Conservation (phyloP, 345 rosid genomes). For the Limnanthes douglasii region DNA sequence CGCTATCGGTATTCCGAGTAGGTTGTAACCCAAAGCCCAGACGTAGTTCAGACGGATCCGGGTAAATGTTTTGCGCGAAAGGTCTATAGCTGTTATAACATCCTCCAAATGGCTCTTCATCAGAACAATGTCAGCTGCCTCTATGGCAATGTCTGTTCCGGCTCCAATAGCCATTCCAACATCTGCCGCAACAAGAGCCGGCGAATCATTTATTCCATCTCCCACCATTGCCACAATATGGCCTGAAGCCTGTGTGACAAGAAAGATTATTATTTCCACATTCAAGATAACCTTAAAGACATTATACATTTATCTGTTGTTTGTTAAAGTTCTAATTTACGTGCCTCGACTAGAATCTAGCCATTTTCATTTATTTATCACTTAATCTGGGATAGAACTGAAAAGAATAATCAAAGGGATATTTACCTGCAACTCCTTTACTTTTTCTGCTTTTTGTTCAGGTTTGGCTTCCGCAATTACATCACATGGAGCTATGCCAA, state of each 20-base stretch:
- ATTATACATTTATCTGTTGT: too few relatives aligned
- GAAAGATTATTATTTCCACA: too few relatives aligned
- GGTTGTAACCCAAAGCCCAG: constrained; percentile 88
- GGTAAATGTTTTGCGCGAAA: constrained; percentile 66
- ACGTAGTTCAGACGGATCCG: constrained; percentile 83
- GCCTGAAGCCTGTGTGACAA: constrained; percentile 56
- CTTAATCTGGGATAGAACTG: too few relatives aligned
- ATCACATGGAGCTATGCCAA: constrained; percentile 64
- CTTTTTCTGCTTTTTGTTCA: constrained; percentile 79
- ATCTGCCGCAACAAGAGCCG: constrained; percentile 85
- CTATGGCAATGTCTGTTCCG: constrained; percentile 90
- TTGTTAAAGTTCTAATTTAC: too few relatives aligned
- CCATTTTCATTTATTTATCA: too few relatives aligned
- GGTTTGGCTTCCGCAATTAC: constrained; percentile 87
- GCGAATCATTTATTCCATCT: constrained; percentile 90
- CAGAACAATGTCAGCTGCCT: constrained; percentile 90
- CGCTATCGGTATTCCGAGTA: constrained; percentile 75
- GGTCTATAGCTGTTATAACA: constrained; percentile 84
- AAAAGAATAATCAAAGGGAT: too few relatives aligned
- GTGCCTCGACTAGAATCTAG: too few relatives aligned
- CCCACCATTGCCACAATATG: constrained; percentile 86
- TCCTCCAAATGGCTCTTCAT: constrained; percentile 95
- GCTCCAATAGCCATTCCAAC: constrained; percentile 98
- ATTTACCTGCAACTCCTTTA: constrained; percentile 67
- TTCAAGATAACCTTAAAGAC: too few relatives aligned